phyloP scores from a whole-genome alignment of 129 eudicot genomes.

The Centaurea solstitialis region DNA sequence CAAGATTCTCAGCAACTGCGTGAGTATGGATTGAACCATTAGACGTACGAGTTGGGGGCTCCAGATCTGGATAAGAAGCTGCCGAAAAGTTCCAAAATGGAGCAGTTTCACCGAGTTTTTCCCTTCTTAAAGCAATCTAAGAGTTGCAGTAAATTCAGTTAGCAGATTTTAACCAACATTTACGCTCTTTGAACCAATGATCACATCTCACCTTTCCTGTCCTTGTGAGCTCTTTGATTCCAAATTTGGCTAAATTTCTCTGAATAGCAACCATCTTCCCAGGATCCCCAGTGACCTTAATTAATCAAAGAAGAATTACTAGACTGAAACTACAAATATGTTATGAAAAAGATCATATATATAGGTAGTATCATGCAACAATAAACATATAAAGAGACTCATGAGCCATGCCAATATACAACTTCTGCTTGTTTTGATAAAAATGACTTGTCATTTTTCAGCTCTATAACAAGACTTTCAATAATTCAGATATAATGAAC shows the following conservation, averaged over 20 bases:
- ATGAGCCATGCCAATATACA: neutral
- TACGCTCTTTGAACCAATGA: neutral
- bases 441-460: neutral
- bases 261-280: slow-evolving; percentile 86
- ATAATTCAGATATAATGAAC: slow-evolving; percentile 13
- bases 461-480: neutral
- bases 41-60: slow-evolving; percentile 30
- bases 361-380: neutral
- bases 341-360: neutral
- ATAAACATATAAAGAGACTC: neutral
- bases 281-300: slow-evolving; percentile 98
- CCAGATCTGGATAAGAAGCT: slow-evolving; percentile 97
- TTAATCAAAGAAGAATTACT: slow-evolving; percentile 12
- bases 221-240: slow-evolving; percentile 83
- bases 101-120: slow-evolving; percentile 86
- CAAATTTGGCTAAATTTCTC: slow-evolving; percentile 80
- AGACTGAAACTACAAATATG: neutral
- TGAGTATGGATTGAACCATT: slow-evolving; percentile 4
- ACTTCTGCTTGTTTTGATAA: neutral
- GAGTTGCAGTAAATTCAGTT: slow-evolving; percentile 22
- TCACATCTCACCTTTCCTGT: slow-evolving; percentile 79
- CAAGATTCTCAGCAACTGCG: slow-evolving; percentile 14
- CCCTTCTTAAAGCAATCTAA: slow-evolving; percentile 88
- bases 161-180: neutral
- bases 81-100: slow-evolving; percentile 96